Percentiles rank a stretch among this genome's conserved stretches.
These are phyloP conservation scores for Debaryomyces tyrocola DNA, from an alignment of 805 yeast species.

Conservation along the genomic window DNA sequence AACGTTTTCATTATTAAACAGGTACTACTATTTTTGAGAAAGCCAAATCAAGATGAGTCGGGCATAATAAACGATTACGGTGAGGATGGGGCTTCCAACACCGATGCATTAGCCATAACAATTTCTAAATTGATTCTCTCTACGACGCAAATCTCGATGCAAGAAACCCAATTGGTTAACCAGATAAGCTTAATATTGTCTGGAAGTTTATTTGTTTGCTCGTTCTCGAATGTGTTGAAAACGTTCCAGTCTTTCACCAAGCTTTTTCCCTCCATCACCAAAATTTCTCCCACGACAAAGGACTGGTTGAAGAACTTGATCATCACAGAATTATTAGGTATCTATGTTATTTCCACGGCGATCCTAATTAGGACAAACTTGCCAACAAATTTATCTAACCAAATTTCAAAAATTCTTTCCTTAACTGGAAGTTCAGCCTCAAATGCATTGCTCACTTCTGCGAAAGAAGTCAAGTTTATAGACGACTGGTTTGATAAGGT, in stretches of 20 bases:
- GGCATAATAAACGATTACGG: slow-evolving; percentile 1
- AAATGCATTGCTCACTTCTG: slow-evolving; percentile 16
- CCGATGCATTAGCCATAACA: slow-evolving; percentile 52
- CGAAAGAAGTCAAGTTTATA: slow-evolving; percentile 43
- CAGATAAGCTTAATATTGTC: slow-evolving; percentile 54
- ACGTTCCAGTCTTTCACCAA: slow-evolving; percentile 56
- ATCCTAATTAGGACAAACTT: slow-evolving; percentile 48
- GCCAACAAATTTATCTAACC: slow-evolving; percentile 44
- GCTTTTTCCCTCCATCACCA: slow-evolving; percentile 23
- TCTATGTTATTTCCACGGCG: slow-evolving; percentile 53
- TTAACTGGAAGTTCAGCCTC: slow-evolving; percentile 29
- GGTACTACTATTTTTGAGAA: neutral
- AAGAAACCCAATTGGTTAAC: slow-evolving; percentile 42
- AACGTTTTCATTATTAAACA: slow-evolving; percentile 38
- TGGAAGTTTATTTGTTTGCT: slow-evolving; percentile 57
- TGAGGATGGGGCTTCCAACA: slow-evolving; percentile 9
- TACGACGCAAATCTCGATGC: slow-evolving; percentile 23
- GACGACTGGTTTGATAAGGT: slow-evolving; percentile 55
- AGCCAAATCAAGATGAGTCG: neutral
- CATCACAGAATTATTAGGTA: slow-evolving; percentile 47
- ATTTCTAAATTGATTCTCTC: slow-evolving; percentile 40
- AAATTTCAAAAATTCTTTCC: slow-evolving; percentile 38
- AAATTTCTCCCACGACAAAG: slow-evolving; percentile 15
- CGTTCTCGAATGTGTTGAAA: slow-evolving; percentile 61
- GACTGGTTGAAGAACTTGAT: slow-evolving; percentile 38